Evolutionary conservation across 345 rosid genomes (phyloP).

Genomic region (Syzygium grande): DNA sequence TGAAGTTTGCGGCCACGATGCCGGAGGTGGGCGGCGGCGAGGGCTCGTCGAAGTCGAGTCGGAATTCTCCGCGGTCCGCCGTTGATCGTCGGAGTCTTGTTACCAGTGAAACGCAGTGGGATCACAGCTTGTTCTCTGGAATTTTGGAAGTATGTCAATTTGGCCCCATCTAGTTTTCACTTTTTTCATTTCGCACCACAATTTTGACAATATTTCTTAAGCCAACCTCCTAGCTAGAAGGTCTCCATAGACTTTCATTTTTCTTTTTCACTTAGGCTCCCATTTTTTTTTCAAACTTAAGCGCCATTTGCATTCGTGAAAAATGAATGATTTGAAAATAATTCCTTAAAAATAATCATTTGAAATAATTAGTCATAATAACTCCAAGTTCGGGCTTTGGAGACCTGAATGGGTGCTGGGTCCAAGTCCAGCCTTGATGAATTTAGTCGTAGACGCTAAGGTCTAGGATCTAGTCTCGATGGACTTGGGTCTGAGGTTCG

Average conservation of each 20-base stretch:
- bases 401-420: neutral
- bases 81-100: neutral
- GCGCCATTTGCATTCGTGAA: fast-evolving
- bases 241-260: neutral
- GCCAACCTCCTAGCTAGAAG: neutral
- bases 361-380: too few relatives aligned
- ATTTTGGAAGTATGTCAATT: neutral
- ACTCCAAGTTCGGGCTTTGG: fast-evolving
- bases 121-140: neutral
- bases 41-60: neutral
- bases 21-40: neutral
- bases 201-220: neutral
- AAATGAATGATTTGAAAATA: too few relatives aligned
- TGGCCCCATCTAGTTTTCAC: neutral
- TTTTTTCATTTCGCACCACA: neutral
- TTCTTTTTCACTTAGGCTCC: neutral
- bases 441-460: fast-evolving
- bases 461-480: neutral
- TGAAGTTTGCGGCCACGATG: neutral
- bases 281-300: too few relatives aligned
- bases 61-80: neutral
- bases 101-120: neutral
- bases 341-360: fast-evolving
- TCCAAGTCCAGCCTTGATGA: neutral
- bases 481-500: fast-evolving